These are phyloP conservation scores for Trametes coccinea DNA, from an alignment of 768 basidiomycete species.

Conservation along the genomic window DNA sequence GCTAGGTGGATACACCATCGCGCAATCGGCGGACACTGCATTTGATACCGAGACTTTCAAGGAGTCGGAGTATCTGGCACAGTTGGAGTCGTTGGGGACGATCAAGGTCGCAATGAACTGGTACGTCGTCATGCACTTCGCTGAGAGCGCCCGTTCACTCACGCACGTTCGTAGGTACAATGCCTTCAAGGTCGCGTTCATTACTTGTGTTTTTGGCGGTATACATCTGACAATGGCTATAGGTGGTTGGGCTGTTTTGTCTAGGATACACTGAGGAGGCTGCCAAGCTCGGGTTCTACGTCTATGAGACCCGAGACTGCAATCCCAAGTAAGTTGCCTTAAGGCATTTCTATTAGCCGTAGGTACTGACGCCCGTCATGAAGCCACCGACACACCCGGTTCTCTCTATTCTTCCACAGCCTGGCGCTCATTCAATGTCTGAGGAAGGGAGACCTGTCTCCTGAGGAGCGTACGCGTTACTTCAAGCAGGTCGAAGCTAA, in stretches of 20 bases:
- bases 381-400: slow-evolving; percentile 71
- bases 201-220: background rate
- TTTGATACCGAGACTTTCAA: slow-evolving; percentile 63
- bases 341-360: no score
- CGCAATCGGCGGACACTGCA: slow-evolving; percentile 47
- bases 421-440: slow-evolving; percentile 65
- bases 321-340: slow-evolving; percentile 61
- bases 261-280: slow-evolving; percentile 61
- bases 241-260: slow-evolving; percentile 67
- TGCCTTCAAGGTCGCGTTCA: slow-evolving; percentile 53
- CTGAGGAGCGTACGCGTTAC: slow-evolving; percentile 42
- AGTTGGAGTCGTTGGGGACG: slow-evolving; percentile 48
- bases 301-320: slow-evolving; percentile 56
- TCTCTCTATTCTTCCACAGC: slow-evolving; percentile 68
- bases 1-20: slow-evolving; percentile 58
- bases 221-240: background rate
- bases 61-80: slow-evolving; percentile 52
- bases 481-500: slow-evolving; percentile 59
- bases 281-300: slow-evolving; percentile 59
- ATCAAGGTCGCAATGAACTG: slow-evolving; percentile 59
- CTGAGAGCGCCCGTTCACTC: background rate
- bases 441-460: slow-evolving; percentile 43
- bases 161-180: slow-evolving; percentile 49
- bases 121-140: slow-evolving; percentile 36
- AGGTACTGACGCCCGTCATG: background rate